These are phyloP conservation scores for Diplodia corticola DNA, from an alignment of 2,329 filamentous ascomycete species.

Conservation along the genomic window DNA sequence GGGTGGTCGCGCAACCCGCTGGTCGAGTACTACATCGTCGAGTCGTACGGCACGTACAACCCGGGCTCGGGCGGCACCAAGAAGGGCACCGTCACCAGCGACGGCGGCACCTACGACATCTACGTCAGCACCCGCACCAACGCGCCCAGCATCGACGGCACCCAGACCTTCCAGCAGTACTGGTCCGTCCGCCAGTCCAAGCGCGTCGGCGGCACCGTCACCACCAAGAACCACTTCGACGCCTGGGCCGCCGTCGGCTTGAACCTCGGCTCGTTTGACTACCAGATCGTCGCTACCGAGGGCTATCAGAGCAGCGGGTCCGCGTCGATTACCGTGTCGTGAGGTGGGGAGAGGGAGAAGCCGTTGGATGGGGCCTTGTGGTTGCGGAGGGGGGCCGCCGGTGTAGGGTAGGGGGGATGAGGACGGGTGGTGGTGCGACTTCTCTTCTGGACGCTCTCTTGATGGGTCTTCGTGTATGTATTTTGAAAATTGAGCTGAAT, in stretches of 20 bases:
- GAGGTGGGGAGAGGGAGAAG: no score
- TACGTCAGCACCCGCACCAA: constrained; percentile 52
- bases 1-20: constrained; percentile 57
- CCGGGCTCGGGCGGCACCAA: constrained; percentile 49
- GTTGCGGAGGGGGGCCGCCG: no score
- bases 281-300: constrained; percentile 58
- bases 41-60: constrained; percentile 53
- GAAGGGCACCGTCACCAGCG: constrained; percentile 54
- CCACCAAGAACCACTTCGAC: constrained; percentile 53
- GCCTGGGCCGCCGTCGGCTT: constrained; percentile 54
- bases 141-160: constrained; percentile 56
- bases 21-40: constrained; percentile 61
- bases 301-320: no score
- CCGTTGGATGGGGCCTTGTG: no score
- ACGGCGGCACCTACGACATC: constrained; percentile 57
- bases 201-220: constrained; percentile 54
- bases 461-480: no score
- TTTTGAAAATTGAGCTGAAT: no score
- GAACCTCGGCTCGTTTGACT: constrained; percentile 51
- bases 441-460: no score
- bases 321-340: no score
- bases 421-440: no score
- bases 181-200: constrained; percentile 55
- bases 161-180: constrained; percentile 56
- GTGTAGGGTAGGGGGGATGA: no score